Evolutionary conservation across 2,329 filamentous ascomycete genomes (phyloP).

Genomic region (Penicillium sp.): DNA sequence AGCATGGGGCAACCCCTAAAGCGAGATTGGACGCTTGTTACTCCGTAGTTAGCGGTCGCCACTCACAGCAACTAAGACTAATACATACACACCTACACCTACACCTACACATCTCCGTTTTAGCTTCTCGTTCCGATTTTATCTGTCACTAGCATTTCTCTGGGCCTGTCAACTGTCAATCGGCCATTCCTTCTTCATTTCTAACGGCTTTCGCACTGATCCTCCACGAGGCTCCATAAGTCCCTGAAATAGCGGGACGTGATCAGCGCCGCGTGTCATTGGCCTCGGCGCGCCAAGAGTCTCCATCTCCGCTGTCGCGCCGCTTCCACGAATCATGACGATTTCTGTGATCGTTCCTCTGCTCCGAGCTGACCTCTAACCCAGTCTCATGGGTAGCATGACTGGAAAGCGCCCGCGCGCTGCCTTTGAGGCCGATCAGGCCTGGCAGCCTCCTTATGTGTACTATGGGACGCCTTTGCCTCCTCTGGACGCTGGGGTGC

Average conservation of each 20-base stretch:
- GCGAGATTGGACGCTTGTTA: not conserved
- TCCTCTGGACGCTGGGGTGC: constrained; percentile 65
- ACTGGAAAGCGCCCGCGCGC: constrained; percentile 67
- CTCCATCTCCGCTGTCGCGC: not conserved
- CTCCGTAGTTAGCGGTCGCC: not conserved
- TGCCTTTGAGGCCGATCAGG: constrained; percentile 70
- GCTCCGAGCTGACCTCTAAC: not conserved
- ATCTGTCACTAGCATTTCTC: too few species aligned
- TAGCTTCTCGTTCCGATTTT: too few species aligned
- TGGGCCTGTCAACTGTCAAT: not conserved
- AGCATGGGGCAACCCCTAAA: not conserved
- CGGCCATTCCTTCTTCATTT: not conserved
- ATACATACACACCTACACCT: not conserved
- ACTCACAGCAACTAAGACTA: not conserved
- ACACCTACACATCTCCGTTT: too few species aligned
- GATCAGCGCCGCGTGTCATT: not conserved
- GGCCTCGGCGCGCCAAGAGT: not conserved
- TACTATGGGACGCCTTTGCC: constrained; percentile 82
- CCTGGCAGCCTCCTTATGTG: constrained; percentile 67
- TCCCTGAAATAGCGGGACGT: not conserved
- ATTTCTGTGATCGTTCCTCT: not conserved
- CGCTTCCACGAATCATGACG: not conserved
- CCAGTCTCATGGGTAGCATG: constrained; percentile 6
- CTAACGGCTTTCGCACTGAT: not conserved
- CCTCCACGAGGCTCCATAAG: not conserved